phyloP scores from a whole-genome alignment of 495 filamentous ascomycete species.

The Aspergillus indologenus region DNA sequence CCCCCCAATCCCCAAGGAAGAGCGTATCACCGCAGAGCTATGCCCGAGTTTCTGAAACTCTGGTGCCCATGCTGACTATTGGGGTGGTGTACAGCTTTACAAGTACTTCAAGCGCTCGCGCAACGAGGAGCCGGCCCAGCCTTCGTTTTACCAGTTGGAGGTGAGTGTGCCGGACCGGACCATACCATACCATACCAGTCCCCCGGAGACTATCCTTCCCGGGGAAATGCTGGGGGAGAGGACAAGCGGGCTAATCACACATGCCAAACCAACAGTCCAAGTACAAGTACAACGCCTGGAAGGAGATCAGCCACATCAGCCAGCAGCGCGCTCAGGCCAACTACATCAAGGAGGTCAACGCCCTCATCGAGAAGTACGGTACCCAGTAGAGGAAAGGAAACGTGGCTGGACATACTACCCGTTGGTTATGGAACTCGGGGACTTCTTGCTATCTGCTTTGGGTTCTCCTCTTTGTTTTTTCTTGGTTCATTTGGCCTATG shows the following conservation, averaged over 20 bases:
- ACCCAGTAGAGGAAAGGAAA: slow-evolving; percentile 23
- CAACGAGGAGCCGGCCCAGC: slow-evolving; percentile 42
- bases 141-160: slow-evolving; percentile 52
- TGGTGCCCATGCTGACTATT: no score
- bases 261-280: slow-evolving; percentile 55
- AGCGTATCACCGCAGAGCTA: no score
- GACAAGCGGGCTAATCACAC: not conserved
- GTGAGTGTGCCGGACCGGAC: no score
- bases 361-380: slow-evolving; percentile 65
- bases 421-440: slow-evolving; percentile 3
- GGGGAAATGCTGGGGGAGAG: not conserved
- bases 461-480: not conserved
- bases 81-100: slow-evolving; percentile 59
- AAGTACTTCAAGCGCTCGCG: slow-evolving; percentile 56
- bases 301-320: slow-evolving; percentile 56
- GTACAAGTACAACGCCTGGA: slow-evolving; percentile 75
- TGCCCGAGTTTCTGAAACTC: no score
- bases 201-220: not conserved
- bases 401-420: not conserved
- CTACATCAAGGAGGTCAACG: slow-evolving; percentile 70
- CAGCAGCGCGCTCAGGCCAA: slow-evolving; percentile 64
- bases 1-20: no score
- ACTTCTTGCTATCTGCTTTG: no score
- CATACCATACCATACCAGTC: not conserved
- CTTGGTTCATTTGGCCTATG: not conserved